Percentiles rank a stretch among this genome's conserved stretches.
Evolutionary conservation across 1,284 basidiomycete genomes (phyloP).

Genomic region (Malassezia pachydermatis): DNA sequence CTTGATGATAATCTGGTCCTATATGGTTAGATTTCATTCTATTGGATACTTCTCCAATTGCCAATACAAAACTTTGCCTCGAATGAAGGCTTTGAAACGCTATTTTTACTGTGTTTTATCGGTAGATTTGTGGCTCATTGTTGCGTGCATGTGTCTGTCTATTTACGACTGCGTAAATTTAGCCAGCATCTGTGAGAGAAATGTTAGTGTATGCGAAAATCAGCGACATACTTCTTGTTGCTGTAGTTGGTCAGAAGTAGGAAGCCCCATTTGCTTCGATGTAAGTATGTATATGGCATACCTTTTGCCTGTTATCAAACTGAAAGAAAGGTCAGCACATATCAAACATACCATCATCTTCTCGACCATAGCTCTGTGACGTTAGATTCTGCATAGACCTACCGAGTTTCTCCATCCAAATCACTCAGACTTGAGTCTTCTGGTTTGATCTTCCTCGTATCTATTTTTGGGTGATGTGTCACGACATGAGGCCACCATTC

Average conservation of each 20-base stretch:
- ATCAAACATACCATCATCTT: constrained; percentile 88
- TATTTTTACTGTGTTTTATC: constrained; percentile 41
- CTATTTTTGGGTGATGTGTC: constrained; percentile 88
- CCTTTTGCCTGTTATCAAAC: constrained; percentile 97
- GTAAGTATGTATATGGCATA: too few species aligned
- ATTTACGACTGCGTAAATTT: too few species aligned
- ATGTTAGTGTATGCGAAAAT: too few species aligned
- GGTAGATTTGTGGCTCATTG: too few species aligned
- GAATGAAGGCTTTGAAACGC: constrained; percentile 10
- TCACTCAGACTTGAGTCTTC: constrained; percentile 92
- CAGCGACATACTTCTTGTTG: too few species aligned
- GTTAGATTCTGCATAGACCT: constrained; percentile 21
- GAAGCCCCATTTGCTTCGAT: constrained; percentile 4
- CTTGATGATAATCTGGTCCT: constrained; percentile 8
- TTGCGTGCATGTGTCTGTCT: too few species aligned
- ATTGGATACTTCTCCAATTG: constrained; percentile 13
- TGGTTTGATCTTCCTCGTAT: constrained; percentile 90
- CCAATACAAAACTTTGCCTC: constrained; percentile 18
- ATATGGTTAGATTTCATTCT: constrained; percentile 1
- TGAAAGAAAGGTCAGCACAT: constrained; percentile 42
- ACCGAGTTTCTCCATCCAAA: constrained; percentile 84
- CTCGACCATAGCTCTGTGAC: constrained; percentile 80
- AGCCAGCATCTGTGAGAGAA: too few species aligned
- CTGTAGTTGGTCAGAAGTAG: too few species aligned
- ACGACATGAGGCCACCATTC: constrained; percentile 98